phyloP scores from a whole-genome alignment of 441 rosid genomes.

The Sinapis alba region DNA sequence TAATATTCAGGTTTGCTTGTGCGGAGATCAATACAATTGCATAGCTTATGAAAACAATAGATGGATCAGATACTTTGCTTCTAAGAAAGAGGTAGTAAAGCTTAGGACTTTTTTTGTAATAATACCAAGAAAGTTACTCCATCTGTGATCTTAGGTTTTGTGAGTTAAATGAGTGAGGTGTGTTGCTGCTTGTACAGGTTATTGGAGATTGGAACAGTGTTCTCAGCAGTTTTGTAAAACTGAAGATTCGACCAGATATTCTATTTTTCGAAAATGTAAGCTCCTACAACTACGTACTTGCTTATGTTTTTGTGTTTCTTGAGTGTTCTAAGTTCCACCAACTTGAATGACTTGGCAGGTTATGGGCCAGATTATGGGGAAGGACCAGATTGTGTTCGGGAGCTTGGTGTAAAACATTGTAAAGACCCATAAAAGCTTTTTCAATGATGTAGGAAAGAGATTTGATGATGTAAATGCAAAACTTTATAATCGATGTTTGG shows the following conservation, averaged over 20 bases:
- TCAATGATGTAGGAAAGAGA: background rate
- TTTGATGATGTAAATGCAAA: background rate
- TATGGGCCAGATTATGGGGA: background rate
- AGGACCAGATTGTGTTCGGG: background rate
- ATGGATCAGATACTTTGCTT: background rate
- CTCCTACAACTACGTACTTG: background rate
- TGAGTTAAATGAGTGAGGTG: background rate
- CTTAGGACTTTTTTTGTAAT: background rate
- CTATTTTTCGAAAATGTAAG: background rate
- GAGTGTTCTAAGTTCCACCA: background rate
- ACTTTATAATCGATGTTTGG: background rate
- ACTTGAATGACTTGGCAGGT: background rate
- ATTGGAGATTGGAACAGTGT: constrained; percentile 23
- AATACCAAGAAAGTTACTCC: background rate
- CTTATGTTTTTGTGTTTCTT: background rate
- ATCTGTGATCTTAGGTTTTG: background rate
- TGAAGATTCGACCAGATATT: constrained; percentile 2
- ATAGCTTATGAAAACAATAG: constrained; percentile 5
- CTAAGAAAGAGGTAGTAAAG: constrained; percentile 24
- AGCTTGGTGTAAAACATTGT: background rate
- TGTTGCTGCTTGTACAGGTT: background rate
- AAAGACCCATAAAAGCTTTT: background rate
- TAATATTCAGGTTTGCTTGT: constrained; percentile 21
- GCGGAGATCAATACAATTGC: constrained; percentile 18
- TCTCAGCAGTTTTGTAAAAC: background rate